A percentile compares a stretch with the other conserved stretches of the same genome.
Conservation (phyloP, 495 filamentous ascomycete species). For the Emericellopsis terricola region DNA sequence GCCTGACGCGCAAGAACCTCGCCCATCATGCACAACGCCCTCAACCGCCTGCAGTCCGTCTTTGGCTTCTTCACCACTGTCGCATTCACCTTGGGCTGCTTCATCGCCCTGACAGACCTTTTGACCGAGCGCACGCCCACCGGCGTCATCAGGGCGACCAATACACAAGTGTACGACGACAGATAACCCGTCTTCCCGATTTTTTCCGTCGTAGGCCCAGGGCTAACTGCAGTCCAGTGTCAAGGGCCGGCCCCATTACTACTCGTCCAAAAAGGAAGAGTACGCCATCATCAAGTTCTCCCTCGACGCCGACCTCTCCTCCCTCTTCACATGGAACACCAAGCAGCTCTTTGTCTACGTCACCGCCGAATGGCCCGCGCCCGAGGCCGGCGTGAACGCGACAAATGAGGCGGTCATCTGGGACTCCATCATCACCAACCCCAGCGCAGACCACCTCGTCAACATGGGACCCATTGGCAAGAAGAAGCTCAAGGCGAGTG, state of each 20-base stretch:
- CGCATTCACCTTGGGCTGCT: slow-evolving; percentile 56
- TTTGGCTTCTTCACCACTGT: slow-evolving; percentile 98
- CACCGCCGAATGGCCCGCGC: slow-evolving; percentile 59
- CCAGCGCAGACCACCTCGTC: slow-evolving; percentile 35
- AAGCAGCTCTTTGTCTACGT: slow-evolving; percentile 97
- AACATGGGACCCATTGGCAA: slow-evolving; percentile 30
- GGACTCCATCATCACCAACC: slow-evolving; percentile 76
- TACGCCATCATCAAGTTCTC: slow-evolving; percentile 90
- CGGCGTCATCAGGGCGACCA: slow-evolving; percentile 46
- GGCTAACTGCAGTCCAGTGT: slow-evolving; percentile 49
- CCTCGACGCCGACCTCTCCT: slow-evolving; percentile 66
- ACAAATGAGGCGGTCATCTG: slow-evolving; percentile 78
- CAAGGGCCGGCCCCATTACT: slow-evolving; percentile 83
- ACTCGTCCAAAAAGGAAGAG: slow-evolving; percentile 79
- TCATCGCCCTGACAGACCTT: slow-evolving; percentile 65
- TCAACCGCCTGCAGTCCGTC: slow-evolving; percentile 73
- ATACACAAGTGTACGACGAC: slow-evolving; percentile 66
- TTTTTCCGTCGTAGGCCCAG: too few species aligned
- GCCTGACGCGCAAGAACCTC: too few species aligned
- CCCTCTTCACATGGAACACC: slow-evolving; percentile 99
- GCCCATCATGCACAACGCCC: slow-evolving; percentile 64
- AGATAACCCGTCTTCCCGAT: neutral
- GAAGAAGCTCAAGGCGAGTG: slow-evolving; percentile 33
- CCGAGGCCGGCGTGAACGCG: slow-evolving; percentile 15
- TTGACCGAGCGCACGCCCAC: slow-evolving; percentile 49